Evolutionary conservation across 2,329 filamentous ascomycete species (phyloP), one percentile per base, ranked within the genome.

Genomic region (Canariomyces notabilis): DNA sequence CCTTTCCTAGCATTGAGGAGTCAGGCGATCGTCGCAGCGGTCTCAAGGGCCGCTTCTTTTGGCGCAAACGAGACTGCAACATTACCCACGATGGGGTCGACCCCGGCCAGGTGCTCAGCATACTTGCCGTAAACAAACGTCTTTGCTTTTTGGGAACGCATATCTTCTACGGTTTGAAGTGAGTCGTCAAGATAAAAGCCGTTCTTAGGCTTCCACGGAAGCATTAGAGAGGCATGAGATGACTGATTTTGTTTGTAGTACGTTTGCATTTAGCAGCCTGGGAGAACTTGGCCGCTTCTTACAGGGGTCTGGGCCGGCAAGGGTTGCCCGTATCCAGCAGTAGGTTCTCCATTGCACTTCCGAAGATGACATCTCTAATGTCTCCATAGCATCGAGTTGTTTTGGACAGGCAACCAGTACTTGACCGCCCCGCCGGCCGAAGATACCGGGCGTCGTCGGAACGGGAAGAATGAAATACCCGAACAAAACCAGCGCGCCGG

Each of bases 241-340:
- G n/a, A n/a, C n/a, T n/a, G n/a, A n/a, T n/a, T n/a, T n/a, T n/a
- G n/a, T n/a, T n/a, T n/a, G n/a, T n/a, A n/a, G n/a, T 52, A 71
- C 61, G 0, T 76, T 77, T 49, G 69, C 67, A 0, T 77, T 77
- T 53, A 74, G 71, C n/a, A 73, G 69, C n/a, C 58, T 77, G 0
- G 74, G 74, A 37, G 74, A 77, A 56, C 68, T 72, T 55, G 68
- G 67, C 42, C 66, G 71, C 35, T 77, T 77, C 52, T 66, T 64
- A 43, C 55, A 53, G 1, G 67, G 71, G 0, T 75, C 75, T 18
- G 63, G 66, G 1, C 31, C 22, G 1, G 54, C 61, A 3, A 65
- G 70, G 0, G 48, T 69, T 1, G 64, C 71, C n/a, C 61, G 72
- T 0, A 34, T 77, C 0, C 70, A 69, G 40, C 62, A 73, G n/a